Evolutionary conservation across 805 yeast genomes (phyloP).

Genomic region (Blastobotrys attinorum): DNA sequence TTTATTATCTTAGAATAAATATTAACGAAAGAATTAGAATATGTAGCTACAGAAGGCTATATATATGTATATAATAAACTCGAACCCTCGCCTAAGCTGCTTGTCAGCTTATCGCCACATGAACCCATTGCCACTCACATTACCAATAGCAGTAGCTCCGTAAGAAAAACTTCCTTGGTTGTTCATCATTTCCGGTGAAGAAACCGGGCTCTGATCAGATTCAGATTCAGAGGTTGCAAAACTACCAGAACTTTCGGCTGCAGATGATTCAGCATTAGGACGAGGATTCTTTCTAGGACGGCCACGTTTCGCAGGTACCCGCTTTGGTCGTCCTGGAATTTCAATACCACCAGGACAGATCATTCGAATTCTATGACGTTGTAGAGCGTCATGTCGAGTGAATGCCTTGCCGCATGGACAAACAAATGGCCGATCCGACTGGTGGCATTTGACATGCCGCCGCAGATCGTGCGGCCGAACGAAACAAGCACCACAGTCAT

Average conservation of each 20-base stretch:
- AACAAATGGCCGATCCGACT: constrained; percentile 51
- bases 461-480: constrained; percentile 93
- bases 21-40: no score
- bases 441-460: constrained; percentile 83
- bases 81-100: no score
- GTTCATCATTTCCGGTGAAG: constrained; percentile 5
- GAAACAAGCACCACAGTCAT: constrained; percentile 68
- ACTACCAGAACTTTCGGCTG: background rate
- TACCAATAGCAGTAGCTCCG: no score
- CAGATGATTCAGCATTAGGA: background rate
- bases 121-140: no score
- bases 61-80: no score
- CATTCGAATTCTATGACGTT: constrained; percentile 68
- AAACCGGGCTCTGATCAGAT: constrained; percentile 9
- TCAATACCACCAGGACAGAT: constrained; percentile 73
- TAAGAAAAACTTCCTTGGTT: no score
- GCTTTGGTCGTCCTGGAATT: constrained; percentile 23
- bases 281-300: constrained; percentile 27
- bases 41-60: no score
- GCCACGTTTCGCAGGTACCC: constrained; percentile 31
- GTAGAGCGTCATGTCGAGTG: constrained; percentile 81
- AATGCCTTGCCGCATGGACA: constrained; percentile 96
- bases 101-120: no score
- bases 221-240: constrained; percentile 8
- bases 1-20: no score